These are phyloP conservation scores for Boletus patriciae DNA, from an alignment of 768 basidiomycete genomes.

Conservation along the genomic window DNA sequence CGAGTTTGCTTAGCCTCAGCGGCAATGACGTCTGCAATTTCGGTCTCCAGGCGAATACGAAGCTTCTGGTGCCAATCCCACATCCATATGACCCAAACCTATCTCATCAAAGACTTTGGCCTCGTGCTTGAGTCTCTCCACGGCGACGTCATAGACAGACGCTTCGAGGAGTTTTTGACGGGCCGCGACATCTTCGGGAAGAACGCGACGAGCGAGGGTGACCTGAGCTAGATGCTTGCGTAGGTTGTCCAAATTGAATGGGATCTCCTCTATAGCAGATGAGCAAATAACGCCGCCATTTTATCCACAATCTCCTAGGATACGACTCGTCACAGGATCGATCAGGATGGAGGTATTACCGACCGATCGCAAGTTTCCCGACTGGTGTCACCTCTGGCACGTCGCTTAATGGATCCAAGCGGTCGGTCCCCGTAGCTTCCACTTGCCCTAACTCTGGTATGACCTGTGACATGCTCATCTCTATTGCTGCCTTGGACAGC, in stretches of 20 bases:
- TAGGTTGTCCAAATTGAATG: constrained; percentile 74
- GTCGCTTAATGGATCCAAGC: constrained; percentile 44
- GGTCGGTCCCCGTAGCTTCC: constrained; percentile 43
- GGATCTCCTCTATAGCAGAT: constrained; percentile 42
- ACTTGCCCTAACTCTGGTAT: constrained; percentile 58
- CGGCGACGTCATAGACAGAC: constrained; percentile 82
- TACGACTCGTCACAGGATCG: constrained; percentile 6
- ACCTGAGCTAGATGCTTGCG: constrained; percentile 67
- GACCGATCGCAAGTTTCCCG: constrained; percentile 35
- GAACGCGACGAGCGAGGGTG: constrained; percentile 59
- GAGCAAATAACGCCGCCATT: constrained; percentile 23
- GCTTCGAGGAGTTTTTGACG: constrained; percentile 84
- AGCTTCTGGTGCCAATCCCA: constrained; percentile 80
- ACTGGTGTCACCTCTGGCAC: constrained; percentile 70
- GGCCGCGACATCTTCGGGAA: constrained; percentile 63
- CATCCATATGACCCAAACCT: constrained; percentile 65
- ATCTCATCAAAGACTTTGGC: constrained; percentile 55
- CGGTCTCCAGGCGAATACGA: constrained; percentile 46
- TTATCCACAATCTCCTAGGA: constrained; percentile 22
- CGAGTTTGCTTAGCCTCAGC: constrained; percentile 34
- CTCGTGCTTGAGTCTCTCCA: constrained; percentile 66
- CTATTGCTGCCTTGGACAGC: constrained; percentile 61
- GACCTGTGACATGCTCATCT: constrained; percentile 49
- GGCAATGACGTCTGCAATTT: constrained; percentile 47
- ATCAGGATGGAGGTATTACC: background rate